Evolutionary conservation across 129 eudicot species (phyloP).

Genomic region (Heracleum sosnowskyi): DNA sequence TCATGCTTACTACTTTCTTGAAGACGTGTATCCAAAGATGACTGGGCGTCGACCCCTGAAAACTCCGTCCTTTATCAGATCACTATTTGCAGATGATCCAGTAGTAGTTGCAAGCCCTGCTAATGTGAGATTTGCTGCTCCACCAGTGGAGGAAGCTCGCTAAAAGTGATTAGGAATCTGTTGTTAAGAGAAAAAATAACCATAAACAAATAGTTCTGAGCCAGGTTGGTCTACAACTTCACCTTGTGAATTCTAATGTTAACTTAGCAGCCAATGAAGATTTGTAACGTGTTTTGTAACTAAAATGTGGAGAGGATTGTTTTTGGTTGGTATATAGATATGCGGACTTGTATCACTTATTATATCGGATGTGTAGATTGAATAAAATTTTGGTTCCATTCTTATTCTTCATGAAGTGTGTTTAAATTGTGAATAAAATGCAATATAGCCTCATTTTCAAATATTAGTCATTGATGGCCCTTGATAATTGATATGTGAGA

Average conservation of each 20-base stretch:
- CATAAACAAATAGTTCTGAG: too few species aligned
- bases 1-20: conserved; percentile 91
- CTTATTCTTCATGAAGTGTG: neutral
- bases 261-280: neutral
- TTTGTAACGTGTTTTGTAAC: neutral
- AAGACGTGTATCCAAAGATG: conserved; percentile 89
- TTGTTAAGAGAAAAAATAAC: too few species aligned
- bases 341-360: neutral
- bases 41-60: conserved; percentile 80
- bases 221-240: neutral
- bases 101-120: conserved; percentile 80
- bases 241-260: neutral
- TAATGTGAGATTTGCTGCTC: conserved; percentile 84
- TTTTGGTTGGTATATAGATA: neutral
- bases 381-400: neutral
- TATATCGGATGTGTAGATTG: neutral
- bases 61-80: conserved; percentile 65
- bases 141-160: conserved; percentile 54
- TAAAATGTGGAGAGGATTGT: neutral
- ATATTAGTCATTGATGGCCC: neutral
- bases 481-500: neutral
- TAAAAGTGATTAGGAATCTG: conserved; percentile 25
- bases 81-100: conserved; percentile 75
- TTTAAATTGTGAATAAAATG: neutral
- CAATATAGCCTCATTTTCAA: neutral